These are phyloP conservation scores for Tetrahymena elliotti DNA, from an alignment of 73 alveolate genomes.

Conservation along the genomic window DNA sequence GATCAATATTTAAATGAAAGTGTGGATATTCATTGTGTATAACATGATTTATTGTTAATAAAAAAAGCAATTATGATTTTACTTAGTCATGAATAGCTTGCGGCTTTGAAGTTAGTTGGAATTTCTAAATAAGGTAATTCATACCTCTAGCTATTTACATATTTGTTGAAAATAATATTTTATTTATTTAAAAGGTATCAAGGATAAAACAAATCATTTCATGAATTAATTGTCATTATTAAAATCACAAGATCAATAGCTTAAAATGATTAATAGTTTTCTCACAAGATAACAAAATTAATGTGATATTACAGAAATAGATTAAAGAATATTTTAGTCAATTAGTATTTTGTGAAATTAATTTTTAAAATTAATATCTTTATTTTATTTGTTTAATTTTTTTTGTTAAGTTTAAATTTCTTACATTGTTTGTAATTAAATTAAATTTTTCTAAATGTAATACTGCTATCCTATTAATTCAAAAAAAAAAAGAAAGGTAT, in stretches of 20 bases:
- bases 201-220: not conserved
- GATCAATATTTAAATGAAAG: not conserved
- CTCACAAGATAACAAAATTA: not conserved
- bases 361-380: too few species aligned
- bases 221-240: not conserved
- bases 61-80: not conserved
- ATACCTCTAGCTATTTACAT: not conserved
- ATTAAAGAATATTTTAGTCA: not conserved
- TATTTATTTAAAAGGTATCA: not conserved
- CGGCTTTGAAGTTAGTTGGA: not conserved
- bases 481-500: too few species aligned
- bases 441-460: too few species aligned
- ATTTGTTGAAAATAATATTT: too few species aligned
- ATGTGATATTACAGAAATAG: not conserved
- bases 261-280: too few species aligned
- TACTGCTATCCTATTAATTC: too few species aligned
- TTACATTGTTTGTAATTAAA: too few species aligned
- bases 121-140: not conserved
- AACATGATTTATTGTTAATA: not conserved
- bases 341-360: not conserved
- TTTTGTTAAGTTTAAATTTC: too few species aligned
- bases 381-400: too few species aligned
- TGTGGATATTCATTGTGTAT: not conserved
- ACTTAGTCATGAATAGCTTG: not conserved
- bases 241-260: not conserved